phyloP scores from a whole-genome alignment of 768 basidiomycete species.

The Cytidiella melzeri region DNA sequence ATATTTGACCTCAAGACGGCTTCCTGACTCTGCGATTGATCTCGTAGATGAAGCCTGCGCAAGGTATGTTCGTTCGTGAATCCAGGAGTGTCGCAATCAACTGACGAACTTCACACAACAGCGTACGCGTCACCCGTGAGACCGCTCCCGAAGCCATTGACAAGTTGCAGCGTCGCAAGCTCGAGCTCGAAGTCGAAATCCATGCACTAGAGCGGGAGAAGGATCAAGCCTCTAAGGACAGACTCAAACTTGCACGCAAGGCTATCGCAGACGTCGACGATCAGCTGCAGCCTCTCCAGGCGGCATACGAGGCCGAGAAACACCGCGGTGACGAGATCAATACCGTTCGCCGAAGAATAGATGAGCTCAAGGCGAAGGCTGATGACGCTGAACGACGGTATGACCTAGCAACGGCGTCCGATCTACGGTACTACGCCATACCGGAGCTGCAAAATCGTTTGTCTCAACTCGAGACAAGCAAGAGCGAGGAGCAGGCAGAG shows the following conservation, averaged over 20 bases:
- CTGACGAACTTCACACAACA: too few relatives aligned
- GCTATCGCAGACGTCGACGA: conserved; percentile 82
- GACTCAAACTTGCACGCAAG: conserved; percentile 67
- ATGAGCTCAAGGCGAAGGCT: conserved; percentile 85
- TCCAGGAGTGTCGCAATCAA: too few relatives aligned
- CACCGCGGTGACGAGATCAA: conserved; percentile 76
- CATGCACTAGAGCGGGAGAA: conserved; percentile 93
- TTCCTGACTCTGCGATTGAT: conserved; percentile 88
- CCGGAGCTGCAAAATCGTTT: conserved; percentile 78
- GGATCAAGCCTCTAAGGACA: conserved; percentile 81
- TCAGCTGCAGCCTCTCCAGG: conserved; percentile 72
- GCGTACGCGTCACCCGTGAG: conserved; percentile 87
- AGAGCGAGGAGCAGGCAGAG: conserved; percentile 62
- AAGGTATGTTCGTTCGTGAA: conserved; percentile 40
- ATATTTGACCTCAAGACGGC: conserved; percentile 75
- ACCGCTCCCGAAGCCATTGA: conserved; percentile 93
- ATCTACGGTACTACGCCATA: conserved; percentile 86
- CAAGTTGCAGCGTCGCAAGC: conserved; percentile 78
- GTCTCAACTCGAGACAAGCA: conserved; percentile 66
- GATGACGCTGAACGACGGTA: conserved; percentile 89
- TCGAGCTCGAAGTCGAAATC: conserved; percentile 91
- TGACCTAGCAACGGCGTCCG: conserved; percentile 74
- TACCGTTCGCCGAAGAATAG: conserved; percentile 70
- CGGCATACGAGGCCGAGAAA: conserved; percentile 86
- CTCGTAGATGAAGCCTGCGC: conserved; percentile 90